Percentiles rank a stretch among this genome's conserved stretches.
Conservation (phyloP, 495 filamentous ascomycete species). For the Pseudoneurospora amorphoporcata region DNA sequence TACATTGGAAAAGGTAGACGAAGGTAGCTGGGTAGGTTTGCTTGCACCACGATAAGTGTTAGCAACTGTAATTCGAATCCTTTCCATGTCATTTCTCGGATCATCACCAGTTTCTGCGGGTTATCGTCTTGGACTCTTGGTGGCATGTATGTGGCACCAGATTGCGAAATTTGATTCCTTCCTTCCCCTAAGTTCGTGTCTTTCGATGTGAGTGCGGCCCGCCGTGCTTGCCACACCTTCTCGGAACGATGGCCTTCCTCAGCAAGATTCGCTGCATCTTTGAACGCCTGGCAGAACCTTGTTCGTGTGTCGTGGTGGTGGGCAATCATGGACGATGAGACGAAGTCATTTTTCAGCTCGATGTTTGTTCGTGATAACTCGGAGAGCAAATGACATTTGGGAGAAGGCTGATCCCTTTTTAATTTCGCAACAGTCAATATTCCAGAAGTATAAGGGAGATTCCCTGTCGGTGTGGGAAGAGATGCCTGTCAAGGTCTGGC, state of each 20-base stretch:
- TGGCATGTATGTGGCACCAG: neutral
- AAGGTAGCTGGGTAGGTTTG: neutral
- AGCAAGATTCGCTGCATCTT: neutral
- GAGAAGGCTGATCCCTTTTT: neutral
- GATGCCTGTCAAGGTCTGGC: neutral
- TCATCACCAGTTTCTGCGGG: neutral
- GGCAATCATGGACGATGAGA: neutral
- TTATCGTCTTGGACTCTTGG: neutral
- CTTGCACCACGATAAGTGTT: neutral
- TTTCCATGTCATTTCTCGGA: neutral
- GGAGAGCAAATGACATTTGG: neutral
- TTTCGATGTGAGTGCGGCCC: neutral
- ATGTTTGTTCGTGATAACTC: neutral
- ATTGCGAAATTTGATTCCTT: neutral
- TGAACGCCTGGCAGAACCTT: neutral
- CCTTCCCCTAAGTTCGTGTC: neutral
- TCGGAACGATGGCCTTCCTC: neutral
- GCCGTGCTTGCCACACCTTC: neutral
- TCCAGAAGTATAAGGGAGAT: neutral
- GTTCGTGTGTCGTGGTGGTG: neutral
- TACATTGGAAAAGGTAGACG: neutral
- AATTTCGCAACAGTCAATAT: neutral
- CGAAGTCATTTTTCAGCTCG: neutral
- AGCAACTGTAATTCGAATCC: neutral
- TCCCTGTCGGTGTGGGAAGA: neutral